These are phyloP conservation scores for Arctium minus DNA, from an alignment of 129 eudicot genomes.

Conservation along the genomic window DNA sequence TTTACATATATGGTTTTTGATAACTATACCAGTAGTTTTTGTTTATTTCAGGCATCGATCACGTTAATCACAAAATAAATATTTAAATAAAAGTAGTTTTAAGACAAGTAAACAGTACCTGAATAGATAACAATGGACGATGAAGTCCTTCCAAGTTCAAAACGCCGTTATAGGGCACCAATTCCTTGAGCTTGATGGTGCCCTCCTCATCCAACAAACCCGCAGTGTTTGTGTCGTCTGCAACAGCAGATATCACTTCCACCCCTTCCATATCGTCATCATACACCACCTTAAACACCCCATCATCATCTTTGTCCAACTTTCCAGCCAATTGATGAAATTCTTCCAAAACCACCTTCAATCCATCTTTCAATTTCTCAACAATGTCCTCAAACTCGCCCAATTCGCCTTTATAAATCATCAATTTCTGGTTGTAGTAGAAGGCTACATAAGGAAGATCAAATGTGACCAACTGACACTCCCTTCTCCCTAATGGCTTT, in stretches of 20 bases:
- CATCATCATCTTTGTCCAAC: constrained; percentile 82
- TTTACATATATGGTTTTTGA: background rate
- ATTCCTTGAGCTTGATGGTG: constrained; percentile 53
- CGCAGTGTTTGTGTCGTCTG: constrained; percentile 39
- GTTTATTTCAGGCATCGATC: too few species aligned
- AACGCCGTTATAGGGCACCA: constrained; percentile 69
- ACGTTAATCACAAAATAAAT: background rate
- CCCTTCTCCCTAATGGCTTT: constrained; percentile 64
- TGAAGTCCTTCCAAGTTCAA: constrained; percentile 88
- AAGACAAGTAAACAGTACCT: constrained; percentile 36
- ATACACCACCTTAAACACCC: constrained; percentile 86
- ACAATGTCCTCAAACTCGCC: constrained; percentile 45
- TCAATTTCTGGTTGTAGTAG: constrained; percentile 80
- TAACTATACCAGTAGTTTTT: background rate
- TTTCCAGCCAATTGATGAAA: constrained; percentile 89
- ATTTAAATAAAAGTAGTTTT: background rate
- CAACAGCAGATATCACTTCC: constrained; percentile 68
- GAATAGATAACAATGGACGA: constrained; percentile 71
- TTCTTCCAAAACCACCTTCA: constrained; percentile 68
- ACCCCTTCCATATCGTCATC: constrained; percentile 86
- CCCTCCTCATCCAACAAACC: constrained; percentile 71
- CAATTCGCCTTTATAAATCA: constrained; percentile 55
- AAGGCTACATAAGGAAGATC: constrained; percentile 94
- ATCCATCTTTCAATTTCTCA: constrained; percentile 69
- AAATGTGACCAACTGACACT: constrained; percentile 82